Base-by-base conservation (phyloP, 768 basidiomycete species). In the Calocybe gangraenosa region DNA sequence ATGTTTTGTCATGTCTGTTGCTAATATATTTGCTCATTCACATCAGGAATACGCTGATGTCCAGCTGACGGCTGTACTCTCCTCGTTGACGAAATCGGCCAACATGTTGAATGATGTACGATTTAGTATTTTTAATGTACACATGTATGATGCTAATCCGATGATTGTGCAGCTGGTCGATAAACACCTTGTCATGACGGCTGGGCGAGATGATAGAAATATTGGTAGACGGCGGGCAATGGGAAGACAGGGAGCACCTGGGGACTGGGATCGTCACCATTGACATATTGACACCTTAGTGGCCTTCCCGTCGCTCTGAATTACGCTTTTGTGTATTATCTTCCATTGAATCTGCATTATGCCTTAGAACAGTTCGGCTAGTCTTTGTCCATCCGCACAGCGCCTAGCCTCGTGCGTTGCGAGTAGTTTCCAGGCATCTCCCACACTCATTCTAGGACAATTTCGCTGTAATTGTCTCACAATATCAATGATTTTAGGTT, bases 31-130 rank as follows among this genome's bases (percentile, higher is more conserved):
- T 45, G 37, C 17, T 30, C 10, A 35, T 22, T 22, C 40, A 23
- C 40, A 10, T 31, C 55, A 96, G 92, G 95, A 99, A 78, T 92
- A 94, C 64, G 87, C 87, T 57, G 94, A 99, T 60, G 92, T 95
- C 13, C 92, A 96, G 49, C 70, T 99, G 21, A 96, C 92, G 1
- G 84, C 87, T 7, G 90, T 91, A 65, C 71, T 99, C 10, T 84
- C 92, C 0, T 80, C 83, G 11, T 65, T 99, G 47, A 97, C 94
- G 6, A 94, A 93, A 65, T 87, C 89, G 22, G 76, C 94, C 13
- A 85, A 84, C 52, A 79, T 84, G 8, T 65, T 97, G 47, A 97
- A 94, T 60, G 92, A 95, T 56, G 94, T 95, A 58, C 56, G 90
- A 56, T n/a, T 7, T 23, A 32, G 25, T 49, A 23, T 34, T 38